Percentiles rank a stretch among this genome's conserved stretches.
Evolutionary conservation across 768 basidiomycete species (phyloP).

Genomic region (Fomitopsis serialis): DNA sequence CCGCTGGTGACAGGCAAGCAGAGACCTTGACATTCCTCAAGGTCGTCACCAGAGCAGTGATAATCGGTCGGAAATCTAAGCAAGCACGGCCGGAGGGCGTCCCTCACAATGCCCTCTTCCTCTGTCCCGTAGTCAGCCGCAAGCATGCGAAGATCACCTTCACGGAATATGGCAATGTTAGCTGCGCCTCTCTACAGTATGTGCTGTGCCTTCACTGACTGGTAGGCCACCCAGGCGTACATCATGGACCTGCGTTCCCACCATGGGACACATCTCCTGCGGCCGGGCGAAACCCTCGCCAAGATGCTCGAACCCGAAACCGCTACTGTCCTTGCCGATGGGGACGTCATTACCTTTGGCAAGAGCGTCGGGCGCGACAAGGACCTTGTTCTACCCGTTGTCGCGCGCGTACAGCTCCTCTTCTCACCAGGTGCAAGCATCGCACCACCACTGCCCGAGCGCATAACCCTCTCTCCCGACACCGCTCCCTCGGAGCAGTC

Average conservation of each 20-base stretch:
- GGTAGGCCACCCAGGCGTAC: conserved; percentile 45
- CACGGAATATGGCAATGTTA: conserved; percentile 64
- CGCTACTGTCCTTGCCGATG: conserved; percentile 53
- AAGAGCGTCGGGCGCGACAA: conserved; percentile 65
- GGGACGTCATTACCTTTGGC: conserved; percentile 72
- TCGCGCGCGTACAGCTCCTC: conserved; percentile 54
- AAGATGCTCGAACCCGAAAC: conserved; percentile 49
- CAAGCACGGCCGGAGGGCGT: conserved; percentile 32
- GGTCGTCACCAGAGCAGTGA: conserved; percentile 42
- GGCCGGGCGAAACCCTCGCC: conserved; percentile 42
- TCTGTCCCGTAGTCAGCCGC: conserved; percentile 76
- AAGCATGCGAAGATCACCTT: conserved; percentile 75
- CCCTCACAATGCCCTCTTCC: conserved; percentile 50
- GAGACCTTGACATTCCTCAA: conserved; percentile 50
- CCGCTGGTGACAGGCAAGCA: conserved; percentile 38
- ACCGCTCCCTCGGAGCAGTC: conserved; percentile 21
- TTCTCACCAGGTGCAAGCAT: conserved; percentile 16
- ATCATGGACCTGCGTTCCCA: conserved; percentile 69
- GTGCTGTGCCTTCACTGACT: conserved; percentile 16
- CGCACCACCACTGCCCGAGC: conserved; percentile 3
- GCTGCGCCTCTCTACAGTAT: conserved; percentile 15
- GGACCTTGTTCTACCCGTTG: conserved; percentile 57
- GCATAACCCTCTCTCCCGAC: conserved; percentile 10
- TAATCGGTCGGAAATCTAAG: conserved; percentile 64
- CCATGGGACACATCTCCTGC: conserved; percentile 69